These are phyloP conservation scores for Sporothrix phasma DNA, from an alignment of 2,329 filamentous ascomycete genomes.

Conservation along the genomic window DNA sequence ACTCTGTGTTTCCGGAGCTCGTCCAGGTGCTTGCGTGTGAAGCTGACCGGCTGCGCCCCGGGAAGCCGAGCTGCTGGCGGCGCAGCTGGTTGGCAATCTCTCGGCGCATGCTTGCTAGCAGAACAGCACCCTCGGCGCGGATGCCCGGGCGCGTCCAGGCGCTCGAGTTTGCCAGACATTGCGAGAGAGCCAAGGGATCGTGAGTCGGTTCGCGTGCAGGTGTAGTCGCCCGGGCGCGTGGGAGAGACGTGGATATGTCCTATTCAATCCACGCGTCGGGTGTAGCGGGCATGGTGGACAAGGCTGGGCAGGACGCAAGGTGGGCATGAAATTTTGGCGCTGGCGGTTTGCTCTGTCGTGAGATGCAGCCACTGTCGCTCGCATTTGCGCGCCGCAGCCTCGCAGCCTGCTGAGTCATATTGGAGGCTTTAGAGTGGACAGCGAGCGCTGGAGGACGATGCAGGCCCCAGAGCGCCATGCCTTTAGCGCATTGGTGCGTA, in stretches of 20 bases:
- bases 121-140: conserved; percentile 52
- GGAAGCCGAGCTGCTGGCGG: conserved; percentile 60
- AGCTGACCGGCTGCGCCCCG: conserved; percentile 93
- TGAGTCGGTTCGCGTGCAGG: neutral
- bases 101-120: conserved; percentile 47
- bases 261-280: neutral
- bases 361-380: neutral
- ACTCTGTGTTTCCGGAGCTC: conserved; percentile 74
- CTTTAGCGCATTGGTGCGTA: neutral
- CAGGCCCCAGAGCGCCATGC: neutral
- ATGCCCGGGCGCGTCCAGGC: conserved; percentile 54
- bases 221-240: neutral
- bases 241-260: neutral
- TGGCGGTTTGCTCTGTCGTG: neutral
- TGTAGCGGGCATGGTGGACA: neutral
- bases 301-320: neutral
- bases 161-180: conserved; percentile 29
- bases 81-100: conserved; percentile 70
- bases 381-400: neutral
- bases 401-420: neutral
- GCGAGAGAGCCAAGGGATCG: neutral
- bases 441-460: neutral
- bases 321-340: conserved; percentile 1
- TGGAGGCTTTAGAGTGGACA: neutral
- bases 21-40: conserved; percentile 68